Evolutionary conservation across 345 rosid genomes (phyloP), one percentile per base, ranked within the genome.

Genomic region (Citrus sinensis): DNA sequence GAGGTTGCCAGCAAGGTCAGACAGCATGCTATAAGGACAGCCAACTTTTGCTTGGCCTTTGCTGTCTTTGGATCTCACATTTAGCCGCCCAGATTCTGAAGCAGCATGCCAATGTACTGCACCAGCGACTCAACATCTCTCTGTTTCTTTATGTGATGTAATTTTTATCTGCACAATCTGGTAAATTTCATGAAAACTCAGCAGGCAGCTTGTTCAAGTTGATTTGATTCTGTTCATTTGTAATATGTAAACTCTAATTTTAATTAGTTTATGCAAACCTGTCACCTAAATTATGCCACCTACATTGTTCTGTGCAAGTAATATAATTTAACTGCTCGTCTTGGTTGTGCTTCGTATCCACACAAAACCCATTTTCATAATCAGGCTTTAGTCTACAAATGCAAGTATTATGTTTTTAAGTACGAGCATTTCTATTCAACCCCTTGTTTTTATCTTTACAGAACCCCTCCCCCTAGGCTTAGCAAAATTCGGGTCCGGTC

Each of bases 1-100:
- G 83, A 86, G 99, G 86, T 74, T 96, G 87, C 99, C 98, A 13
- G 94, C 98, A 70, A 88, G 98, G 83, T 91, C 99, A n/a, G 99
- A 94, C 86, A 85, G 92, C 88, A 88, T 96, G 94, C 32, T 96
- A 67, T 96, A 86, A 90, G 82, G 80, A 63, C 13, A 20, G 19
- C 25, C 7, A 20, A 8, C 22, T 49, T 0, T 20, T 11, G 59
- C 64, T 62, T 34, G 67, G 20, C 67, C 39, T 7, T 62, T 14
- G 37, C 34, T 6, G 54, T 24, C 29, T 65, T 27, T 71, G 32
- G 61, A 29, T 7, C 54, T 32, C 35, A 55, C 0, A 58, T 24
- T 35, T 32, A n/a, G 9, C 40, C 13, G 40, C 51, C 46, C 70
- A 34, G 17, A 65, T 29, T 40, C 70, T 4, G 62, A n/a, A 75